A percentile compares a stretch with the other conserved stretches of the same genome.
phyloP scores from a whole-genome alignment of 2,329 filamentous ascomycete species.

The Clathrospora elynae region DNA sequence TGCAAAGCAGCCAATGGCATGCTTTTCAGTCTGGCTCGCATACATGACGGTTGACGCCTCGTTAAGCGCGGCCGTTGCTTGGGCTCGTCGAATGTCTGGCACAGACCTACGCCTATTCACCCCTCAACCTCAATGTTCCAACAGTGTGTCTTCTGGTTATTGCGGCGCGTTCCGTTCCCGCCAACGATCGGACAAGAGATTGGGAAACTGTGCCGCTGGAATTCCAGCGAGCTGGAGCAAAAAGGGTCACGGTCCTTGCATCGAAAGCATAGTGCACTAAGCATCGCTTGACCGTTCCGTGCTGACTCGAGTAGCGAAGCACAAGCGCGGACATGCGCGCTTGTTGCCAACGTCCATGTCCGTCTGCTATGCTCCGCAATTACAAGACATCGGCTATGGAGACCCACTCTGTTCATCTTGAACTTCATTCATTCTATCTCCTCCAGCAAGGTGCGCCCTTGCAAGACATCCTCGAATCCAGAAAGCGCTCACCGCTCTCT shows the following conservation, averaged over 20 bases:
- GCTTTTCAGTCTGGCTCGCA: conserved; percentile 16
- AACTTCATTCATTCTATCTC: background rate
- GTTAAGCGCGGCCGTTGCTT: conserved; percentile 25
- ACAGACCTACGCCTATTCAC: background rate
- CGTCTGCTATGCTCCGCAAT: conserved; percentile 9
- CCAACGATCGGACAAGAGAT: conserved; percentile 30
- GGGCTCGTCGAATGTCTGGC: conserved; percentile 8
- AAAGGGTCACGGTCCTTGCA: conserved; percentile 7
- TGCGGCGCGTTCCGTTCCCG: conserved; percentile 37
- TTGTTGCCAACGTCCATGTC: conserved; percentile 17
- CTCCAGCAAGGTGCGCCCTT: background rate
- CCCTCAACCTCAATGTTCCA: conserved; percentile 16
- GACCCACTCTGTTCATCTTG: background rate
- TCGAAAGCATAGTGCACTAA: conserved; percentile 21
- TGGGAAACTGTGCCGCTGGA: conserved; percentile 17
- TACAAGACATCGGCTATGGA: conserved; percentile 8
- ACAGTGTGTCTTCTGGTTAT: conserved; percentile 23
- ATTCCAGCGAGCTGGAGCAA: conserved; percentile 6
- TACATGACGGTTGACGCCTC: conserved; percentile 15
- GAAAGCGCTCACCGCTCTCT: too few relatives aligned
- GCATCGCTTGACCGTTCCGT: conserved; percentile 25
- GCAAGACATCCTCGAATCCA: too few relatives aligned
- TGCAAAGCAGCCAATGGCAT: conserved; percentile 31
- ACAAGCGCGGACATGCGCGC: conserved; percentile 30
- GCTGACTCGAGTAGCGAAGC: conserved; percentile 22